Evolutionary conservation across 108 stramenopile species (phyloP).

Genomic region (Mayamaea pseudoterrestris): DNA sequence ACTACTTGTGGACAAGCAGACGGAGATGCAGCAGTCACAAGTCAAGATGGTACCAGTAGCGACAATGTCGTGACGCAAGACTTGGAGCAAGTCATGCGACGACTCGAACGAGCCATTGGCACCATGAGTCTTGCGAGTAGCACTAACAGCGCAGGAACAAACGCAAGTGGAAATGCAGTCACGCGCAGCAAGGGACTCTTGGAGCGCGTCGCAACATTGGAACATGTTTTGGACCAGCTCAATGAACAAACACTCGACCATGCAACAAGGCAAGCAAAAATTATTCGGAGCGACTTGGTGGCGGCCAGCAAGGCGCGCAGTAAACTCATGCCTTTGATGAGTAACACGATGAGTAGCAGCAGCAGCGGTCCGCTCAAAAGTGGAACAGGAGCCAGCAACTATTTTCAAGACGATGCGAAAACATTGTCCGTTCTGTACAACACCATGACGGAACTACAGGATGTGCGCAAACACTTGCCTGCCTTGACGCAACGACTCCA

Average conservation of each 20-base stretch:
- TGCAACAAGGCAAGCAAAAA: slow-evolving; percentile 39
- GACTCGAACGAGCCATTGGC: no score
- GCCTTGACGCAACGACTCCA: slow-evolving; percentile 45
- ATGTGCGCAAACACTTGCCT: slow-evolving; percentile 44
- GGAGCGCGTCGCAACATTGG: slow-evolving; percentile 33
- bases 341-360: background rate
- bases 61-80: no score
- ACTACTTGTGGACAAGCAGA: no score
- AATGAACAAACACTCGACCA: slow-evolving; percentile 26
- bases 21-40: no score
- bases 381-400: slow-evolving; percentile 6
- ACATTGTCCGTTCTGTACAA: slow-evolving; percentile 54
- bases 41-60: no score
- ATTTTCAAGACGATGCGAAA: slow-evolving; percentile 41
- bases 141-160: no score
- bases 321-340: slow-evolving; percentile 19
- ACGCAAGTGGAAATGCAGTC: slow-evolving; percentile 12
- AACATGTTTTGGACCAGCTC: slow-evolving; percentile 15
- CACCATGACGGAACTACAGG: slow-evolving; percentile 60
- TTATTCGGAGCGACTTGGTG: slow-evolving; percentile 51
- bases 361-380: no score
- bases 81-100: no score
- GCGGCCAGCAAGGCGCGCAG: slow-evolving; percentile 53
- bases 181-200: slow-evolving; percentile 13
- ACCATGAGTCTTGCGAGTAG: no score